These are phyloP conservation scores for Aureobasidium sp. DNA, from an alignment of 2,329 filamentous ascomycete genomes.

Conservation along the genomic window DNA sequence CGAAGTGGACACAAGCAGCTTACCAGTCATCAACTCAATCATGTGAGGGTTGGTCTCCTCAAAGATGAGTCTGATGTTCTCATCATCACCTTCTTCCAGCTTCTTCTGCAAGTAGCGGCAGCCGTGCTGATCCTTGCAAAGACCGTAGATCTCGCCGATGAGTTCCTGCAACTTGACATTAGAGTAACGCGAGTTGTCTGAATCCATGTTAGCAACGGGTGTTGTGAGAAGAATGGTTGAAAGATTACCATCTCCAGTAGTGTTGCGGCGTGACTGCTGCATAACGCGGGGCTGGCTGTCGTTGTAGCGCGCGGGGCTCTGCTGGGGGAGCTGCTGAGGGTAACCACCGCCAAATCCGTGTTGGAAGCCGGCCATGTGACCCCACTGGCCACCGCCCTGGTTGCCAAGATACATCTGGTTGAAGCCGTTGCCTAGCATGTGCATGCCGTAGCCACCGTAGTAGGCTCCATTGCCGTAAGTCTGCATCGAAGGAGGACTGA, in stretches of 20 bases:
- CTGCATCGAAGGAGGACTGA: constrained; percentile 22
- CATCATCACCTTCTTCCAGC: constrained; percentile 78
- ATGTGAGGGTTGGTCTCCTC: constrained; percentile 88
- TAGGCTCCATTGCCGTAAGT: constrained; percentile 30
- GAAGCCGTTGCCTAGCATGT: constrained; percentile 62
- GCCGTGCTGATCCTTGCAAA: constrained; percentile 97
- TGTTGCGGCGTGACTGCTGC: constrained; percentile 61
- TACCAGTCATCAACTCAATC: constrained; percentile 87
- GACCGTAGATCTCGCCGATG: constrained; percentile 72
- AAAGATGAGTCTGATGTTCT: constrained; percentile 89
- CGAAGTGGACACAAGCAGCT: constrained; percentile 15
- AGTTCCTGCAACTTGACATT: constrained; percentile 77
- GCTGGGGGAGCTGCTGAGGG: constrained; percentile 37
- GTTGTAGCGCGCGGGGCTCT: constrained; percentile 45
- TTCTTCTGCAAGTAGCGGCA: constrained; percentile 97
- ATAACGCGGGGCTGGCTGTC: constrained; percentile 73
- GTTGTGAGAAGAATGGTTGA: not conserved
- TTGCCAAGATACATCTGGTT: constrained; percentile 53
- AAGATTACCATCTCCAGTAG: constrained; percentile 60
- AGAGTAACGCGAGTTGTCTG: constrained; percentile 62
- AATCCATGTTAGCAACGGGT: not conserved
- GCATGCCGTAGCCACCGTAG: constrained; percentile 49
- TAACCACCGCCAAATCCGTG: constrained; percentile 53
- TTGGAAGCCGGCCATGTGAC: constrained; percentile 30
- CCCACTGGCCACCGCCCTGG: constrained; percentile 29